These are phyloP conservation scores for Globisporangium cylindrosporum DNA, from an alignment of 352 stramenopile species.

Conservation along the genomic window DNA sequence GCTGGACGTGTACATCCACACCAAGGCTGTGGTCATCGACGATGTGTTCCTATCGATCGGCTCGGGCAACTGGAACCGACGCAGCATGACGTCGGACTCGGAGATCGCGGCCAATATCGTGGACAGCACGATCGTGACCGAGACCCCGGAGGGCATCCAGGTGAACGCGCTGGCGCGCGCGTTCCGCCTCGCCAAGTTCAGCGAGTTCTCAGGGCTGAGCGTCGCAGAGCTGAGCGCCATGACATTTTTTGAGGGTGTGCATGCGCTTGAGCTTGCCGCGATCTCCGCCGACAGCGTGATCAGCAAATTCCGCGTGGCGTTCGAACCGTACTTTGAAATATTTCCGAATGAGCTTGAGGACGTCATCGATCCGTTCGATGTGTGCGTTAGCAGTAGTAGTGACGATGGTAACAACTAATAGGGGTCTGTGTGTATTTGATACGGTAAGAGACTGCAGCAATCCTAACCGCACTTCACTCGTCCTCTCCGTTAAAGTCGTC, in stretches of 20 bases:
- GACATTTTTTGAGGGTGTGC: slow-evolving; percentile 24
- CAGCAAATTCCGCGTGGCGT: slow-evolving; percentile 12
- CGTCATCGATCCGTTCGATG: slow-evolving; percentile 28
- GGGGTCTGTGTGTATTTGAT: not conserved
- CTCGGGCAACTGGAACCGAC: slow-evolving; percentile 67
- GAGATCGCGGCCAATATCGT: slow-evolving; percentile 56
- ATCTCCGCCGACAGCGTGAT: slow-evolving; percentile 12
- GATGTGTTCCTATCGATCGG: slow-evolving; percentile 12
- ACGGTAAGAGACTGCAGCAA: not conserved
- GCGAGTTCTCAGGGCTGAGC: slow-evolving; percentile 27
- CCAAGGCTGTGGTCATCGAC: slow-evolving; percentile 40
- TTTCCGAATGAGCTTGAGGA: slow-evolving; percentile 29
- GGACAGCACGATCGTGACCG: slow-evolving; percentile 29
- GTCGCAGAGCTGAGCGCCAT: slow-evolving; percentile 16
- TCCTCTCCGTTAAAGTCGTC: slow-evolving; percentile 23
- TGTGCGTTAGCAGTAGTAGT: slow-evolving; percentile 11
- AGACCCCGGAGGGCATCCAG: slow-evolving; percentile 28
- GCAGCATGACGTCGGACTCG: slow-evolving; percentile 58
- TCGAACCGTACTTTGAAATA: slow-evolving; percentile 33
- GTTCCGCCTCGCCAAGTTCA: slow-evolving; percentile 59
- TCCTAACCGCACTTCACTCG: not conserved
- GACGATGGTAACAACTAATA: not conserved
- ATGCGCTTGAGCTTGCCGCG: slow-evolving; percentile 17
- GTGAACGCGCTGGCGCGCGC: slow-evolving; percentile 39
- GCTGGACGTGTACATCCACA: slow-evolving; percentile 51